Percentiles rank a stretch among this genome's conserved stretches.
phyloP scores from a whole-genome alignment of 768 basidiomycete species.

The Ramaria rubella region DNA sequence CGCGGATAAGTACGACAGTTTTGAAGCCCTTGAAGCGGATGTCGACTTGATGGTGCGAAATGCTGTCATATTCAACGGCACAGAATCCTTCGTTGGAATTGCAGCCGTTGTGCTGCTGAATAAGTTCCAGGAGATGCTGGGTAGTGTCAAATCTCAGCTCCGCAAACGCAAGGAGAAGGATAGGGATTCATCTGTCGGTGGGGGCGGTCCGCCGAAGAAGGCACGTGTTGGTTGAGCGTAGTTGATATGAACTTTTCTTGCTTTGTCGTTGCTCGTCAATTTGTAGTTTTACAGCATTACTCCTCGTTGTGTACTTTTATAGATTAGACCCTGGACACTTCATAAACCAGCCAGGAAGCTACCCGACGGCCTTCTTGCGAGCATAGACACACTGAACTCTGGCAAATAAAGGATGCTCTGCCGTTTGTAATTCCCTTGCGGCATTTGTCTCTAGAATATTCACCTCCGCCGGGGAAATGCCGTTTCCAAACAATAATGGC shows the following conservation, averaged over 20 bases:
- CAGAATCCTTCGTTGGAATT: conserved; percentile 69
- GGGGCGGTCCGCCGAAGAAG: conserved; percentile 3
- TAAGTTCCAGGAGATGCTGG: conserved; percentile 49
- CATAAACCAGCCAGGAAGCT: background rate
- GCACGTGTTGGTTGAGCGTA: background rate
- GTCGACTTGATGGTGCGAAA: conserved; percentile 84
- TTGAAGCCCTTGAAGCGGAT: conserved; percentile 79
- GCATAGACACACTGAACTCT: conserved; percentile 58
- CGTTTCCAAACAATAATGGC: conserved; percentile 61
- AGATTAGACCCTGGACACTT: too few relatives aligned
- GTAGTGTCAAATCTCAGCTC: conserved; percentile 37
- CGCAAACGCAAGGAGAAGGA: conserved; percentile 67
- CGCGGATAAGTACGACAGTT: conserved; percentile 70
- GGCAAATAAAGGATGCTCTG: conserved; percentile 42
- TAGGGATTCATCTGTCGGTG: background rate
- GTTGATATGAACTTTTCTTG: background rate
- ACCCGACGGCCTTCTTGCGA: conserved; percentile 31
- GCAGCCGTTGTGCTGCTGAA: conserved; percentile 46
- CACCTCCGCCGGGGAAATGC: conserved; percentile 47
- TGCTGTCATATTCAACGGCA: conserved; percentile 83
- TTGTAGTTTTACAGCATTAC: conserved; percentile 9
- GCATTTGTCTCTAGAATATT: conserved; percentile 48
- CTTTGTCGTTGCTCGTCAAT: background rate
- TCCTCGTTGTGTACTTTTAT: background rate
- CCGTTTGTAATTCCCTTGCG: conserved; percentile 44